These are phyloP conservation scores for Aspergillus aculeatinus DNA, from an alignment of 2,329 filamentous ascomycete genomes.

Conservation along the genomic window DNA sequence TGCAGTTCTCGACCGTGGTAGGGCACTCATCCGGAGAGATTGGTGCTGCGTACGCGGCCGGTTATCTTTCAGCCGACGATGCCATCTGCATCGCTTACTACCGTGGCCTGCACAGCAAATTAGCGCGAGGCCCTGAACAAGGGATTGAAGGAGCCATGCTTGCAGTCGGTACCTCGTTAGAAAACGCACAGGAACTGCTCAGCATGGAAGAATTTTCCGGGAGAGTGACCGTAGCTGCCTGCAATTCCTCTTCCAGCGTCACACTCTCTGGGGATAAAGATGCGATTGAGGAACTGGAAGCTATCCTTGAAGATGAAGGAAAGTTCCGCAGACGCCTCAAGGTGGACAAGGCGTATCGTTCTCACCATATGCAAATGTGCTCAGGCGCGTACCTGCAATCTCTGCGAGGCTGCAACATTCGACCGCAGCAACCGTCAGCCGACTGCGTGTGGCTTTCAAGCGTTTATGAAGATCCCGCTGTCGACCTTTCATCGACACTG, in stretches of 20 bases:
- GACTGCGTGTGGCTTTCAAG: background rate
- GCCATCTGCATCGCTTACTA: constrained; percentile 19
- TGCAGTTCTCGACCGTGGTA: constrained; percentile 14
- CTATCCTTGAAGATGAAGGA: background rate
- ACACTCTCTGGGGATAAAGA: constrained; percentile 9
- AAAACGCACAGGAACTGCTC: constrained; percentile 3
- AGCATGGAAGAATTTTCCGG: background rate
- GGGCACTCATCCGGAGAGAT: constrained; percentile 26
- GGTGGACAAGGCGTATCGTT: constrained; percentile 13
- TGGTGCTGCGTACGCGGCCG: constrained; percentile 21
- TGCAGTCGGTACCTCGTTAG: background rate
- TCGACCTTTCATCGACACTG: too few species aligned
- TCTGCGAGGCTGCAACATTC: background rate
- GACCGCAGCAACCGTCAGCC: background rate
- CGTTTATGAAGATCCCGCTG: background rate
- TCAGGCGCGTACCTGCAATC: too few species aligned
- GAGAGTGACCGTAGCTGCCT: background rate
- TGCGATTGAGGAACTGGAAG: background rate
- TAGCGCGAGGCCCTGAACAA: too few species aligned
- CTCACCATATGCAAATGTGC: constrained; percentile 2
- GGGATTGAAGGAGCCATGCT: background rate
- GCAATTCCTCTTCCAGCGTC: constrained; percentile 3
- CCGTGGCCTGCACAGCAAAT: background rate
- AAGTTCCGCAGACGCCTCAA: background rate
- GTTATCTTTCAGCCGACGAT: constrained; percentile 9